Evolutionary conservation across 179 eudicot genomes (phyloP), one percentile per base, ranked within the genome.

Genomic region (Amaranthus tricolor): DNA sequence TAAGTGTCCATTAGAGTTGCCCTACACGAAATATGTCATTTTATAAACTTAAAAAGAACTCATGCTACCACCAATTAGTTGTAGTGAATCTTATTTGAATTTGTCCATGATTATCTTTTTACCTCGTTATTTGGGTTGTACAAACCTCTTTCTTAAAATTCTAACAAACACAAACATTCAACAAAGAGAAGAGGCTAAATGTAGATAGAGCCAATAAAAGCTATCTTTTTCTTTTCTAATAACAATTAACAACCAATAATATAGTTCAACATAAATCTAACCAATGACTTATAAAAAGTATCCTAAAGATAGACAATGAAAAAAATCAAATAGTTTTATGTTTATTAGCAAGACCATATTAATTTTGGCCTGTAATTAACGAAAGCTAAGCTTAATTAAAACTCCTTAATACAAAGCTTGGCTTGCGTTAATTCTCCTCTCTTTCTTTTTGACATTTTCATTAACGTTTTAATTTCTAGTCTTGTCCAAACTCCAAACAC

Each of bases 341-440:
- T 73, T 72, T 61, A 81, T 80, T 81, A 72, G 66, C 51, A 68
- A 77, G 21, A 76, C 48, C 16, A 63, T 9, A 62, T 68, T 63
- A 62, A 49, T 63, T 13, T 77, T 66, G 15, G 9, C 57, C 59
- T 71, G 49, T 80, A 71, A 81, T 81, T 72, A 80, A 72, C 74
- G 71, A 76, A 72, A 76, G 77, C 77, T 77, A 40, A 53, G 69
- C 61, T 69, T 31, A 31, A 31, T 31, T 31, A 31, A 31, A 31
- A 31, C 45, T 65, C 61, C 57, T 53, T 57, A 49, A 78, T 51
- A 60, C 62, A 68, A 66, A 12, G 13, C 52, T 71, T 50, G 76
- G 31, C 73, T 81, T 77, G 24, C 62, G 31, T 81, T 73, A 68
- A 72, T 73, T 81, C 66, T 57, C 52, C 62, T 73, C 70, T 53